These are phyloP conservation scores for Skeletonema tropicum DNA, from an alignment of 108 stramenopile genomes.

Conservation along the genomic window DNA sequence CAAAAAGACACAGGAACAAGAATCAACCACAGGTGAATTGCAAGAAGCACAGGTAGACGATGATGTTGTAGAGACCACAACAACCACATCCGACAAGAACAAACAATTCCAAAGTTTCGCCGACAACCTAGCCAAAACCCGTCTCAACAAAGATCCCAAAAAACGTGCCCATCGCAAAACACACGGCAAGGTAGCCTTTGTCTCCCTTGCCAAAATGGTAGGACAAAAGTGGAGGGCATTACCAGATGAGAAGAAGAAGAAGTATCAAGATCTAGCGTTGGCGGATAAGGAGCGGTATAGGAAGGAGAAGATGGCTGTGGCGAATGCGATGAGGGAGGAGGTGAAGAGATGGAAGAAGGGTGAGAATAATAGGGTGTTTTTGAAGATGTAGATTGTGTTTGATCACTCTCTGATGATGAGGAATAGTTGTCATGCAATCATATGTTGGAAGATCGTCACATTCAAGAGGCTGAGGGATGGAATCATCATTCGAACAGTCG, in stretches of 20 bases:
- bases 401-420: no score
- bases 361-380: neutral
- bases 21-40: neutral
- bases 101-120: constrained; percentile 27
- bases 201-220: constrained; percentile 31
- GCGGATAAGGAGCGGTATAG: constrained; percentile 59
- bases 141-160: constrained; percentile 11
- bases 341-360: constrained; percentile 25
- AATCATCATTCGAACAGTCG: constrained; percentile 63
- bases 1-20: neutral
- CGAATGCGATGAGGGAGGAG: constrained; percentile 20
- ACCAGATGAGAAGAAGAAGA: constrained; percentile 37
- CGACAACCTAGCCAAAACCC: constrained; percentile 28
- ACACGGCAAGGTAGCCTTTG: constrained; percentile 47
- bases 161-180: constrained; percentile 40
- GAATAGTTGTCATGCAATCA: no score
- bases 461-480: constrained; percentile 56
- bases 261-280: constrained; percentile 54
- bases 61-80: neutral
- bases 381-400: no score
- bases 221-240: constrained; percentile 32
- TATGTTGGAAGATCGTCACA: constrained; percentile 40
- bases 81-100: neutral
- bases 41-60: neutral
- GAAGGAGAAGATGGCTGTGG: constrained; percentile 37